A percentile compares a stretch with the other conserved stretches of the same genome.
Evolutionary conservation across 768 basidiomycete species (phyloP).

Genomic region (Omphalotus guepiniiformis): DNA sequence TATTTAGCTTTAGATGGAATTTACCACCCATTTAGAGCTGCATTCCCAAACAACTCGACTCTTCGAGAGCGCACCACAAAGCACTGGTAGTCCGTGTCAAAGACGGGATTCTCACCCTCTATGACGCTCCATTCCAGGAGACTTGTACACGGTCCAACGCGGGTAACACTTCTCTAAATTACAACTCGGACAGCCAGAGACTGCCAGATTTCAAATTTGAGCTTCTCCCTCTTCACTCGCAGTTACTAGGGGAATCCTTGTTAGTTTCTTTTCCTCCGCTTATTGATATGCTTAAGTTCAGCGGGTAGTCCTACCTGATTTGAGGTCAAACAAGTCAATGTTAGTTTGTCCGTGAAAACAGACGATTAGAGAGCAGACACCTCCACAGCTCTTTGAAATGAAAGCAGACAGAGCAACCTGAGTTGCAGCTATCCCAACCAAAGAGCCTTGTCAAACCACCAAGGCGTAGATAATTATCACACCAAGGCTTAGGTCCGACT

Average conservation of each 20-base stretch:
- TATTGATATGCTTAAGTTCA: slow-evolving; percentile 89
- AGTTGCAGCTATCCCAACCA: background rate
- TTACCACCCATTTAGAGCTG: slow-evolving; percentile 82
- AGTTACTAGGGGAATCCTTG: slow-evolving; percentile 87
- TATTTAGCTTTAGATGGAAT: slow-evolving; percentile 65
- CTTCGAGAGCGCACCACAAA: slow-evolving; percentile 70
- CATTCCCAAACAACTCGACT: slow-evolving; percentile 86
- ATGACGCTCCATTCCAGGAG: slow-evolving; percentile 75
- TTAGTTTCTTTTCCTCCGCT: slow-evolving; percentile 91
- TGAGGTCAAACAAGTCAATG: slow-evolving; percentile 42
- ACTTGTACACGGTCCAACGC: slow-evolving; percentile 71
- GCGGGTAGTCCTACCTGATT: slow-evolving; percentile 81
- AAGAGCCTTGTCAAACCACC: slow-evolving; percentile 2
- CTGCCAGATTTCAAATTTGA: slow-evolving; percentile 80
- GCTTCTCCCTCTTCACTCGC: slow-evolving; percentile 83
- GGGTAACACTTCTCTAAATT: slow-evolving; percentile 76
- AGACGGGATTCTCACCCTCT: slow-evolving; percentile 69
- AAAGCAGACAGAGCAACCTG: slow-evolving; percentile 6
- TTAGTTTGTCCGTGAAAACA: slow-evolving; percentile 10
- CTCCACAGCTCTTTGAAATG: too few species aligned
- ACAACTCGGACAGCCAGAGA: slow-evolving; percentile 63
- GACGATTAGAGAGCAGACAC: slow-evolving; percentile 21
- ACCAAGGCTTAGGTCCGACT: slow-evolving; percentile 28
- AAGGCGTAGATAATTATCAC: slow-evolving; percentile 52
- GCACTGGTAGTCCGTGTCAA: slow-evolving; percentile 47